These are phyloP conservation scores for Puya raimondii DNA, from an alignment of 176 grass and related monocot species.

Conservation along the genomic window DNA sequence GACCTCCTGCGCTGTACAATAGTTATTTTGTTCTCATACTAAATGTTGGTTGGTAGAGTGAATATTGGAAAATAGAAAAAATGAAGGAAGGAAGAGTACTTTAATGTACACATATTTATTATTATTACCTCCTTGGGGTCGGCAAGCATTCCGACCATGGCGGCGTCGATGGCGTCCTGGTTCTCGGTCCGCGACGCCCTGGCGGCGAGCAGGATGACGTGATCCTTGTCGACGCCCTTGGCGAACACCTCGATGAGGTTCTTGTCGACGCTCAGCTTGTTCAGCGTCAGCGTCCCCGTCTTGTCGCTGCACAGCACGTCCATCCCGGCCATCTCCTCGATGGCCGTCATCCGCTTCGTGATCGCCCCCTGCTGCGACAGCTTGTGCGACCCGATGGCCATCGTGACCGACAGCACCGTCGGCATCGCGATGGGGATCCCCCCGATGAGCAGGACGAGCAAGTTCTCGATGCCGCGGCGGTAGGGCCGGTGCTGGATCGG, in stretches of 20 bases:
- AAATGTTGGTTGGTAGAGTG: too few relatives aligned
- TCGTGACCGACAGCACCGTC: conserved; percentile 82
- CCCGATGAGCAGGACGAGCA: conserved; percentile 91
- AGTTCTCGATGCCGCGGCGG: conserved; percentile 74
- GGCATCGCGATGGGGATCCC: conserved; percentile 99
- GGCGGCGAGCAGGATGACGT: conserved; percentile 73
- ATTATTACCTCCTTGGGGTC: conserved; percentile 79
- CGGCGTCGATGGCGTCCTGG: conserved; percentile 95
- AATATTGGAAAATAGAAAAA: not conserved
- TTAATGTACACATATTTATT: too few relatives aligned
- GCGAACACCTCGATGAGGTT: conserved; percentile 82
- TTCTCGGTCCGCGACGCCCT: conserved; percentile 81
- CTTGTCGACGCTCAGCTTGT: conserved; percentile 90
- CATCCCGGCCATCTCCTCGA: conserved; percentile 97
- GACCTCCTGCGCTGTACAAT: too few relatives aligned
- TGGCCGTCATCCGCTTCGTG: conserved; percentile 98
- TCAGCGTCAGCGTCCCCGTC: conserved; percentile 86
- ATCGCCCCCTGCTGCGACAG: conserved; percentile 91
- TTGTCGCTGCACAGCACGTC: conserved; percentile 96
- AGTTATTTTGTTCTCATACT: too few relatives aligned
- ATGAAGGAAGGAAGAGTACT: too few relatives aligned
- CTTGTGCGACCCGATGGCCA: conserved; percentile 98
- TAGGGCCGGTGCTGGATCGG: conserved; percentile 79
- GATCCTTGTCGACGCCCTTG: conserved; percentile 76
- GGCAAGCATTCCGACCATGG: conserved; percentile 98